Conservation (phyloP, 768 basidiomycete genomes). For the Tephrocybe sp. region DNA sequence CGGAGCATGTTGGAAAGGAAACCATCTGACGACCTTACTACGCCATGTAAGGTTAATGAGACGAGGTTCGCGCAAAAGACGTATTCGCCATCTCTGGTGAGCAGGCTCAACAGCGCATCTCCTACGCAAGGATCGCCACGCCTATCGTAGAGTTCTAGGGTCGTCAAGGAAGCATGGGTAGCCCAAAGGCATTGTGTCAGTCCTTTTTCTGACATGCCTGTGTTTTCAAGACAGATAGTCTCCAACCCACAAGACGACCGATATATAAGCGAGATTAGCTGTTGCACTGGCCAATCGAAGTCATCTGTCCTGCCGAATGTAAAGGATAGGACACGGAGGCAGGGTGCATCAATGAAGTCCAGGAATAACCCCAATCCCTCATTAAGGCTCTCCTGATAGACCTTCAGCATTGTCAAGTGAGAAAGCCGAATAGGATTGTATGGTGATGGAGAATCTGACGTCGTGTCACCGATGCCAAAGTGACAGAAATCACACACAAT, state of each 20-base stretch:
- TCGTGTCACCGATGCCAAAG: slow-evolving; percentile 14
- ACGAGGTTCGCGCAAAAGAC: slow-evolving; percentile 14
- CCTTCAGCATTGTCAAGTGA: slow-evolving; percentile 16
- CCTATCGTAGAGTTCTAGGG: slow-evolving; percentile 19
- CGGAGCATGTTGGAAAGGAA: slow-evolving; percentile 17
- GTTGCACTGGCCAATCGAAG: slow-evolving; percentile 19
- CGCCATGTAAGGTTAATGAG: slow-evolving; percentile 14
- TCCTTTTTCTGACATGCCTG: slow-evolving; percentile 19
- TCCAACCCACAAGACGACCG: slow-evolving; percentile 17
- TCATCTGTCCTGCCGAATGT: slow-evolving; percentile 19
- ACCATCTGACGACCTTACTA: slow-evolving; percentile 18
- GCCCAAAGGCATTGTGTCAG: slow-evolving; percentile 19
- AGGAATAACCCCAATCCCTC: slow-evolving; percentile 21
- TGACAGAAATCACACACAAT: slow-evolving; percentile 19
- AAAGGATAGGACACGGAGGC: slow-evolving; percentile 15
- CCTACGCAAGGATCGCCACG: slow-evolving; percentile 17
- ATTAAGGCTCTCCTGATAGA: slow-evolving; percentile 23
- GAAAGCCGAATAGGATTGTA: slow-evolving; percentile 12
- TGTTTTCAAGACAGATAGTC: slow-evolving; percentile 20
- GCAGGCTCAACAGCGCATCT: slow-evolving; percentile 7
- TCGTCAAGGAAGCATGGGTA: slow-evolving; percentile 12
- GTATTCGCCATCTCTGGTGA: slow-evolving; percentile 1
- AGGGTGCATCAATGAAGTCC: slow-evolving; percentile 19
- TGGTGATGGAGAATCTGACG: slow-evolving; percentile 3
- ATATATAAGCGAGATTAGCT: slow-evolving; percentile 15